phyloP scores from a whole-genome alignment of 495 filamentous ascomycete species.

The Filosporella fistucella region DNA sequence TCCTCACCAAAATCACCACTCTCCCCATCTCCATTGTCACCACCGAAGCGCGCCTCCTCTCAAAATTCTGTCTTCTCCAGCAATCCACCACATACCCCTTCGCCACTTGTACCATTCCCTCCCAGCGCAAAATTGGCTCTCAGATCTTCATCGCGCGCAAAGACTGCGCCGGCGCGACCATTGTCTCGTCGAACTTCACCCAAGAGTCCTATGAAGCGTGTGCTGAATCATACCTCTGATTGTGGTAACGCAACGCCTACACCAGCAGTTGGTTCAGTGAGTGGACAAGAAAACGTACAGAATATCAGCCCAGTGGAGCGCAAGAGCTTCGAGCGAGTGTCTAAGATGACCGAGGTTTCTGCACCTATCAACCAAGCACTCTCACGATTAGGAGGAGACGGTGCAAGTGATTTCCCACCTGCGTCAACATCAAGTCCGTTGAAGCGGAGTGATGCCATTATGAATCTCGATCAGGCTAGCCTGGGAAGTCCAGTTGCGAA shows the following conservation, averaged over 20 bases:
- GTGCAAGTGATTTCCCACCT: constrained; percentile 26
- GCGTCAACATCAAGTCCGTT: constrained; percentile 73
- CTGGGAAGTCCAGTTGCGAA: constrained; percentile 84
- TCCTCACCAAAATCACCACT: constrained; percentile 35
- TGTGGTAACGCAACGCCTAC: constrained; percentile 52
- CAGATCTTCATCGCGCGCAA: constrained; percentile 39
- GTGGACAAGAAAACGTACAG: constrained; percentile 53
- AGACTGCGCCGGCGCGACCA: constrained; percentile 19
- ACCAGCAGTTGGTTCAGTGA: constrained; percentile 16
- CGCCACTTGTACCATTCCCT: constrained; percentile 49
- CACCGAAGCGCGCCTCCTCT: constrained; percentile 43
- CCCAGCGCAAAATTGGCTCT: constrained; percentile 47
- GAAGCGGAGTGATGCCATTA: constrained; percentile 86
- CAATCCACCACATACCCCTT: constrained; percentile 28
- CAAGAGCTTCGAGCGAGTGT: constrained; percentile 37
- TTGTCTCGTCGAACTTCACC: constrained; percentile 55
- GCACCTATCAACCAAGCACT: constrained; percentile 42
- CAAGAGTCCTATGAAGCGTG: constrained; percentile 72
- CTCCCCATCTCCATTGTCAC: constrained; percentile 44
- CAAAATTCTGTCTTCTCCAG: constrained; percentile 28
- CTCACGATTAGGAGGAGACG: constrained; percentile 38
- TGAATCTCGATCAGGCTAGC: constrained; percentile 74
- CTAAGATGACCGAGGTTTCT: constrained; percentile 40
- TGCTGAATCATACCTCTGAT: constrained; percentile 62
- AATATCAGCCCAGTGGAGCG: constrained; percentile 35